phyloP scores from a whole-genome alignment of 2,329 filamentous ascomycete species.

The Ascochyta koolunga region DNA sequence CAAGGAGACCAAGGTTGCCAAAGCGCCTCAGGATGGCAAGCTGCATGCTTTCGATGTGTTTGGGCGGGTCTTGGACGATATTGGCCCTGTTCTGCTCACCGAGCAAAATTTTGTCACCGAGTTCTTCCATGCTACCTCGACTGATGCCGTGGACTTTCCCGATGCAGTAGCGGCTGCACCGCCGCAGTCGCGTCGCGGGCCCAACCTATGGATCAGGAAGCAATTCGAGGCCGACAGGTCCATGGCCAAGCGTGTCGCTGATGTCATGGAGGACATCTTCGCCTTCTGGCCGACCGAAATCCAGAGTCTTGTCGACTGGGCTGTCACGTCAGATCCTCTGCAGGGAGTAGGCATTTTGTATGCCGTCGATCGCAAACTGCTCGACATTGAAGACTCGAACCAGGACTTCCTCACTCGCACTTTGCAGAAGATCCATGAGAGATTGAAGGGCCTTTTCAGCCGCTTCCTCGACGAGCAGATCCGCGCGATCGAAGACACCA shows the following conservation, averaged over 20 bases:
- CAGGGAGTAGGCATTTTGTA: constrained; percentile 90
- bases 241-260: constrained; percentile 82
- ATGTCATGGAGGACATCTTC: constrained; percentile 88
- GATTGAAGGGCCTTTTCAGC: constrained; percentile 76
- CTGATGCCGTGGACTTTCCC: constrained; percentile 80
- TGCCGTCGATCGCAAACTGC: constrained; percentile 77
- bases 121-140: constrained; percentile 92
- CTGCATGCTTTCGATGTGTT: constrained; percentile 83
- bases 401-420: constrained; percentile 87
- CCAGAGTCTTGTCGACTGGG: constrained; percentile 82
- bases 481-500: constrained; percentile 94
- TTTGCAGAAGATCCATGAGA: constrained; percentile 78
- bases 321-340: constrained; percentile 77
- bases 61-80: constrained; percentile 77
- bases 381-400: constrained; percentile 83
- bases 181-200: constrained; percentile 72
- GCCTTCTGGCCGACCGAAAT: constrained; percentile 80
- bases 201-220: constrained; percentile 74
- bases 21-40: constrained; percentile 64
- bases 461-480: constrained; percentile 96
- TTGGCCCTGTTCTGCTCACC: constrained; percentile 81
- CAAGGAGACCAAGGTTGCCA: constrained; percentile 62
- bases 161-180: constrained; percentile 72
- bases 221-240: constrained; percentile 88
- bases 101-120: constrained; percentile 98